A percentile compares a stretch with the other conserved stretches of the same genome.
phyloP scores from a whole-genome alignment of 176 grass and related monocot species.

The Chloris gayana region DNA sequence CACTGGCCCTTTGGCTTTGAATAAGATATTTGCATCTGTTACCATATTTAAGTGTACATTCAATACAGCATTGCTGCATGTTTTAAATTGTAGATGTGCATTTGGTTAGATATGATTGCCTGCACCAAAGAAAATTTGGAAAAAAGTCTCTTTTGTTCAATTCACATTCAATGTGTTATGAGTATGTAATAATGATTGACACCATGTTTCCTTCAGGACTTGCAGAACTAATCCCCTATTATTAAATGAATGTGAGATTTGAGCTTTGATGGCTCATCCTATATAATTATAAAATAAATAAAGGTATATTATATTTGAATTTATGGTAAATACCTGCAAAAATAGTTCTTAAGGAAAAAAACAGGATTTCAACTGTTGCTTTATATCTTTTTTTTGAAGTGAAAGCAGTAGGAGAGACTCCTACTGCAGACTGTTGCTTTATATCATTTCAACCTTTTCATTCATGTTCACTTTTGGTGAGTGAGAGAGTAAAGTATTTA shows the following conservation, averaged over 20 bases:
- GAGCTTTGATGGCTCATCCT: neutral
- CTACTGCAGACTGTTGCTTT: neutral
- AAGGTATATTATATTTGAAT: neutral
- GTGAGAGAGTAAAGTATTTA: neutral
- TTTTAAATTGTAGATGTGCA: neutral
- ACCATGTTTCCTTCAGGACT: neutral
- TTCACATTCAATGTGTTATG: neutral
- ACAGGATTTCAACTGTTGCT: neutral
- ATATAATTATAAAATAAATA: constrained; percentile 15
- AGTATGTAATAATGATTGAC: constrained; percentile 10
- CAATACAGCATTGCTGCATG: neutral
- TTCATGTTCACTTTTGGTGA: neutral
- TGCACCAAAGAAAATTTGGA: neutral
- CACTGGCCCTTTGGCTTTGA: neutral
- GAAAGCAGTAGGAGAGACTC: too few relatives aligned
- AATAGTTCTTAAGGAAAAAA: neutral
- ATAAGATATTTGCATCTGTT: constrained; percentile 7
- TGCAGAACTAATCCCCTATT: neutral
- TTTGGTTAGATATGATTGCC: constrained; percentile 12
- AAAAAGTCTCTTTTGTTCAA: constrained; percentile 10
- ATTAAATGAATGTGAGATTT: neutral
- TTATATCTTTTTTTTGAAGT: neutral
- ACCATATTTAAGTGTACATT: constrained; percentile 15
- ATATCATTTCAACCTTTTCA: neutral
- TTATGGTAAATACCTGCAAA: neutral